Evolutionary conservation across 73 alveolate genomes (phyloP).

Genomic region (Paramecium caudatum): DNA sequence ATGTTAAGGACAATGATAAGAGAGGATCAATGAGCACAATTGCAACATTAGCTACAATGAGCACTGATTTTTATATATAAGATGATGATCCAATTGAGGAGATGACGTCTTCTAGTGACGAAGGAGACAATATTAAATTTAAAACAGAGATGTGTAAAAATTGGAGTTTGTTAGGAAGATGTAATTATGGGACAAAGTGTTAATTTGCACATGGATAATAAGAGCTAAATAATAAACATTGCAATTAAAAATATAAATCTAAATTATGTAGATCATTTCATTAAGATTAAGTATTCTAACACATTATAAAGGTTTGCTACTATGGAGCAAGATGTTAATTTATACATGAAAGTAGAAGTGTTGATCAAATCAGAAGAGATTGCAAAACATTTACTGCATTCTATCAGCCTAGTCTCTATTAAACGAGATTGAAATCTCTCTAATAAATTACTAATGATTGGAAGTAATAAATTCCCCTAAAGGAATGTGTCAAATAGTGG

Average conservation of each 20-base stretch:
- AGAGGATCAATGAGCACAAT: constrained; percentile 40
- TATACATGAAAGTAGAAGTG: constrained; percentile 91
- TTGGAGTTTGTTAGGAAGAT: constrained; percentile 92
- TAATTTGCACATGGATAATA: constrained; percentile 95
- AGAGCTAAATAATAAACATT: constrained; percentile 83
- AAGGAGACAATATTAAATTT: constrained; percentile 77
- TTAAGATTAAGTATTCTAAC: constrained; percentile 67
- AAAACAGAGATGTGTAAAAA: constrained; percentile 97
- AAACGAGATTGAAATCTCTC: constrained; percentile 14
- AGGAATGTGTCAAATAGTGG: constrained; percentile 26
- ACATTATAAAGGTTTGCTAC: constrained; percentile 84
- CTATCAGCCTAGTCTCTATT: background rate
- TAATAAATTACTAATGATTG: background rate
- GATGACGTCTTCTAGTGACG: constrained; percentile 42
- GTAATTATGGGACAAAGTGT: constrained; percentile 94
- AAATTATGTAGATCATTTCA: constrained; percentile 88
- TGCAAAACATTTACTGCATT: background rate
- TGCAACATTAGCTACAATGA: constrained; percentile 42
- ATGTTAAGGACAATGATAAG: background rate
- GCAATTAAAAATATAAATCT: constrained; percentile 86
- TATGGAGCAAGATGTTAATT: constrained; percentile 95
- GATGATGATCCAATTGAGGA: constrained; percentile 59
- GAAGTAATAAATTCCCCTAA: constrained; percentile 13
- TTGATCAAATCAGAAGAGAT: constrained; percentile 79
- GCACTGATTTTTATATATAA: constrained; percentile 10